Evolutionary conservation across 192 early-diverging fungal genomes (phyloP), one percentile per base, ranked within the genome.

Genomic region (Backusella psychrophila): DNA sequence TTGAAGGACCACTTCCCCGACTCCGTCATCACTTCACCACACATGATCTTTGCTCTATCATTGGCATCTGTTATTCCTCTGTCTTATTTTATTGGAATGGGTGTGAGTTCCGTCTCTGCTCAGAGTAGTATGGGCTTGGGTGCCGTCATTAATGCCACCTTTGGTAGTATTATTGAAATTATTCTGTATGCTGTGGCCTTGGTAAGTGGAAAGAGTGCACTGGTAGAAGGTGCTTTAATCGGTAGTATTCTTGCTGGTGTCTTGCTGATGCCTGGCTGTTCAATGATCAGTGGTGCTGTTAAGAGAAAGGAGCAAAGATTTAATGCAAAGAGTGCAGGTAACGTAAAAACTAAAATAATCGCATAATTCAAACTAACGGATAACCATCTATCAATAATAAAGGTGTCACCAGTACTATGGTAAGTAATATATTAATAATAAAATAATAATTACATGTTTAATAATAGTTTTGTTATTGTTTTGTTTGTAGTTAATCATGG

Each of bases 51-150:
- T 69, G 75, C 85, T 12, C 63, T 92, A 66, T 89, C 89, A 26
- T 85, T 99, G 66, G 77, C 91, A 31, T 94, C 94, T 17, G 93
- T 95, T 2, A 90, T 99, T 35, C 98, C 98, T 2, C 85, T 98
- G 8, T 92, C 96, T 9, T 99, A 97, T 81, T 96, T 98, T 82
- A 98, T 99, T 81, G 98, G 98, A 12, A 96, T 94, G 91, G 95
- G 94, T 7, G 96, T 99, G 38, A 93, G 94, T 17, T 95, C 94
- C 21, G 97, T 99, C 81, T 96, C 96, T 19, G 95, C 96, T 14
- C 96, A 98, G 82, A 95, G 96, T 9, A 93, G 91, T 49, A 82
- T 96, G 74, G 98, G 95, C 12, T 80, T 99, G 80, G 98, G 96
- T 36, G 94, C 96, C 0, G 96, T 97, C 65, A 94, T 99, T 79